Percentiles rank a stretch among this genome's conserved stretches.
phyloP scores from a whole-genome alignment of 2,329 filamentous ascomycete genomes.

The Curvularia verruculosa region DNA sequence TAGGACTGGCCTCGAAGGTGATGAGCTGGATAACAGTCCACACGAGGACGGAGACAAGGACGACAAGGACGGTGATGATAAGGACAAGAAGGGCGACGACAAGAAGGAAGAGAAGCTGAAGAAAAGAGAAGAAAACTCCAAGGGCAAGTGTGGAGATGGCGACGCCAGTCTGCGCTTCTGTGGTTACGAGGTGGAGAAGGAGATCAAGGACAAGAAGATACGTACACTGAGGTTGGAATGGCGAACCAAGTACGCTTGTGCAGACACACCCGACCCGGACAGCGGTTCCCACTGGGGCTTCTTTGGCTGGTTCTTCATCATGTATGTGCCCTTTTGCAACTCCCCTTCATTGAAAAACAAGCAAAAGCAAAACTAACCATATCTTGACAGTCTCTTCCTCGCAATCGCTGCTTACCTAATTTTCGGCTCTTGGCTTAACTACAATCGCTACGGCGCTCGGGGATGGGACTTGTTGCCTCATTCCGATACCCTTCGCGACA shows the following conservation, averaged over 20 bases:
- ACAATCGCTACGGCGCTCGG: slow-evolving; percentile 92
- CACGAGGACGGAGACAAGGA: slow-evolving; percentile 59
- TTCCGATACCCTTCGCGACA: slow-evolving; percentile 86
- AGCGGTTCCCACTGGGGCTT: slow-evolving; percentile 79
- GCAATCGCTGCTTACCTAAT: slow-evolving; percentile 88
- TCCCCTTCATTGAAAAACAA: not conserved
- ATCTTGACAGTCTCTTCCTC: slow-evolving; percentile 73
- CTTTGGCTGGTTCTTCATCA: slow-evolving; percentile 95
- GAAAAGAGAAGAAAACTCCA: slow-evolving; percentile 42
- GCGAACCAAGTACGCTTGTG: slow-evolving; percentile 85
- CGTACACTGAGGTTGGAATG: slow-evolving; percentile 78
- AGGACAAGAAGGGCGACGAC: slow-evolving; percentile 53
- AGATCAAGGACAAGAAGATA: slow-evolving; percentile 55
- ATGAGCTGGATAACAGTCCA: slow-evolving; percentile 65
- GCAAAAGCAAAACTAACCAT: slow-evolving; percentile 11
- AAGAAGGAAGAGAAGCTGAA: slow-evolving; percentile 34
- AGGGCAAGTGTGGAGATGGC: slow-evolving; percentile 41
- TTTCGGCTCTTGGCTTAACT: slow-evolving; percentile 98
- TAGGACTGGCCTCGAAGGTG: slow-evolving; percentile 73
- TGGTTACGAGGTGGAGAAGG: slow-evolving; percentile 66
- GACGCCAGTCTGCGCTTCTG: slow-evolving; percentile 73
- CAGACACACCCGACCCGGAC: slow-evolving; percentile 51
- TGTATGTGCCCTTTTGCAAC: slow-evolving; percentile 64
- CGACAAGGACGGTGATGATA: slow-evolving; percentile 37
- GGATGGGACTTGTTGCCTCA: slow-evolving; percentile 96